Conservation (phyloP, 2,329 filamentous ascomycete genomes). For the Sporothrix protearum region DNA sequence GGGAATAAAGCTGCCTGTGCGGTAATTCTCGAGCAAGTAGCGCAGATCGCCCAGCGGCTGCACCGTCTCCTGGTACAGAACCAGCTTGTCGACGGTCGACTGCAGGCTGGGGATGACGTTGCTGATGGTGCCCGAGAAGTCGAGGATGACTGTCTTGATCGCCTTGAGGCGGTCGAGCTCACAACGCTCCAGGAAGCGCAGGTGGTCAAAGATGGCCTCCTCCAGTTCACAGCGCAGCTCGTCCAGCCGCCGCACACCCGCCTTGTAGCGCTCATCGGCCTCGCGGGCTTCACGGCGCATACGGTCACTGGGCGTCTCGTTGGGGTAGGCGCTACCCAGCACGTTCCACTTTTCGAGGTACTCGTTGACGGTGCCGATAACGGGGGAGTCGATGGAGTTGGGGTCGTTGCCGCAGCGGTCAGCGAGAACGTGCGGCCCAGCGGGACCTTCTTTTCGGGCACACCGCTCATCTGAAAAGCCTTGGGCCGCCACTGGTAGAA, state of each 20-base stretch:
- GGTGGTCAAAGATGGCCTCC: slow-evolving; percentile 85
- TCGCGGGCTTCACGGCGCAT: slow-evolving; percentile 85
- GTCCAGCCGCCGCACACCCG: slow-evolving; percentile 78
- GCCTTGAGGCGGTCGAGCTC: slow-evolving; percentile 94
- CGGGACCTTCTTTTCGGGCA: slow-evolving; percentile 80
- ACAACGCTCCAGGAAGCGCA: slow-evolving; percentile 95
- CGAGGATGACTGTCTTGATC: slow-evolving; percentile 95
- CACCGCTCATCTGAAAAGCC: slow-evolving; percentile 80
- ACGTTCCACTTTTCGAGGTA: slow-evolving; percentile 92
- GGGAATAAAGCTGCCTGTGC: slow-evolving; percentile 87
- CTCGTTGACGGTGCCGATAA: slow-evolving; percentile 78
- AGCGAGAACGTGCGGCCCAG: slow-evolving; percentile 72
- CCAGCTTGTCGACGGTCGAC: slow-evolving; percentile 96
- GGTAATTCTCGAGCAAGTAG: slow-evolving; percentile 94
- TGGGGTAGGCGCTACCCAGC: slow-evolving; percentile 83
- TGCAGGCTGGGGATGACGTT: slow-evolving; percentile 97
- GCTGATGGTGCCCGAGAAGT: slow-evolving; percentile 95
- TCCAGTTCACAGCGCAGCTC: slow-evolving; percentile 90
- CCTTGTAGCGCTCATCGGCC: slow-evolving; percentile 90
- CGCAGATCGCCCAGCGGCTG: slow-evolving; percentile 85
- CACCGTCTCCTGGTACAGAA: slow-evolving; percentile 98
- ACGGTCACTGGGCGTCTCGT: slow-evolving; percentile 84
- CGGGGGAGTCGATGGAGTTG: slow-evolving; percentile 68
- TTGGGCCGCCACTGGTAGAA: slow-evolving; percentile 96
- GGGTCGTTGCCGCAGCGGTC: slow-evolving; percentile 45